These are phyloP conservation scores for Erythrobasidium hasegawianum DNA, from an alignment of 1,284 basidiomycete genomes.

Conservation along the genomic window DNA sequence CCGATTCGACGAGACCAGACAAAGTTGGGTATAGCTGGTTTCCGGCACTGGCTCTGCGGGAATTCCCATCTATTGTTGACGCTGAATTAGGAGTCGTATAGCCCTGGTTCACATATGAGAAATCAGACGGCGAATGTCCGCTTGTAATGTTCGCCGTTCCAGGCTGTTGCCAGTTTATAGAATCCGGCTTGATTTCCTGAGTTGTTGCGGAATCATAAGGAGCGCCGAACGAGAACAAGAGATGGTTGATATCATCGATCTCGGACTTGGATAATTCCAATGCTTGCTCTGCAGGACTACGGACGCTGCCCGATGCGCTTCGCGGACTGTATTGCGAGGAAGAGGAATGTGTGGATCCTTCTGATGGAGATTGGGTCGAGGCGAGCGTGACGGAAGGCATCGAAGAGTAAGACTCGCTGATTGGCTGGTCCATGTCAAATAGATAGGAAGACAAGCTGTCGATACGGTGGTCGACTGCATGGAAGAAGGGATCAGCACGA, in stretches of 20 bases:
- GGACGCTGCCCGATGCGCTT: slow-evolving; percentile 26
- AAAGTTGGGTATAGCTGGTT: slow-evolving; percentile 29
- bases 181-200: slow-evolving; percentile 11
- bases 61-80: not conserved
- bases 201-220: slow-evolving; percentile 23
- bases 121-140: not conserved
- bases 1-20: not conserved
- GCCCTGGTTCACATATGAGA: not conserved
- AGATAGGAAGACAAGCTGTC: slow-evolving; percentile 38
- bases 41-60: not conserved
- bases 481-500: not conserved
- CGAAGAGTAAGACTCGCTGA: slow-evolving; percentile 43
- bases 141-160: not conserved
- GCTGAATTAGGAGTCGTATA: not conserved
- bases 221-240: slow-evolving; percentile 26
- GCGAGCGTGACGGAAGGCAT: slow-evolving; percentile 24
- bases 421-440: slow-evolving; percentile 44
- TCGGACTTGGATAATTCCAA: slow-evolving; percentile 30
- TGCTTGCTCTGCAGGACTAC: slow-evolving; percentile 14
- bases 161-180: slow-evolving; percentile 20
- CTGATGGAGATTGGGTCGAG: slow-evolving; percentile 36
- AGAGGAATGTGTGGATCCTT: slow-evolving; percentile 37
- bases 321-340: slow-evolving; percentile 31
- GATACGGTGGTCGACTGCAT: slow-evolving; percentile 36
- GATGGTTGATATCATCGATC: slow-evolving; percentile 35